Evolutionary conservation across 192 early-diverging fungal species (phyloP), one percentile per base, ranked within the genome.

Genomic region (Coemansia sp.): DNA sequence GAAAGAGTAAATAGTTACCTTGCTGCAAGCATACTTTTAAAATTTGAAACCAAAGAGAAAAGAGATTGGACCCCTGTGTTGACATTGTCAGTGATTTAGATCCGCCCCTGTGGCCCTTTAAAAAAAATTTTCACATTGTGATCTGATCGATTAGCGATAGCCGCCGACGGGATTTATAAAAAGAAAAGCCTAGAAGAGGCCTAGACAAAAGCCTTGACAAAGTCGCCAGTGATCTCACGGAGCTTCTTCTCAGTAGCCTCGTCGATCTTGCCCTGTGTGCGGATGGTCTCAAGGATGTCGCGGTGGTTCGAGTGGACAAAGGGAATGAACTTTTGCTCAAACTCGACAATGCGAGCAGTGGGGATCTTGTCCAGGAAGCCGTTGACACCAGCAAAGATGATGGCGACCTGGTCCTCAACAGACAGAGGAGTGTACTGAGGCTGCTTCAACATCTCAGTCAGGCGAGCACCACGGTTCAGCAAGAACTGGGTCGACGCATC

Each of bases 401-500:
- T 92, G 62, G 92, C 89, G 20, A 99, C 96, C 89, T 98, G 96
- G 85, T 93, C 89, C 88, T 99, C 94, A 65, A 97, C 93, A 40
- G 97, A 84, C 60, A 97, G 81, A 58, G 97, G 97, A 79, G 84
- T 86, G 91, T 96, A 98, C 87, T 99, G 97, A 70, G 94, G 91
- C 87, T 99, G 97, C 92, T 99, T 99, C 76, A 99, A 85, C 71
- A 99, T 87, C 88, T 99, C 97, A 37, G 96, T 98, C 48, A 99
- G 86, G 85, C 97, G 96, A 70, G 96, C 95, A 90, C 97, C 97
- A 90, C 97, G 95, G 92, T 97, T 97, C 66, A 99, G 85, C 87
- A 94, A 84, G 92, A 96, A 98, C 86, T 98, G 97, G 59, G 97
- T 99, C 69, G 97, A 97, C 71, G 96, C 95, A 87, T 99, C 97